Percentiles rank a stretch among this genome's conserved stretches.
Conservation (phyloP, 495 filamentous ascomycete genomes). For the Aspergillus indologenus region DNA sequence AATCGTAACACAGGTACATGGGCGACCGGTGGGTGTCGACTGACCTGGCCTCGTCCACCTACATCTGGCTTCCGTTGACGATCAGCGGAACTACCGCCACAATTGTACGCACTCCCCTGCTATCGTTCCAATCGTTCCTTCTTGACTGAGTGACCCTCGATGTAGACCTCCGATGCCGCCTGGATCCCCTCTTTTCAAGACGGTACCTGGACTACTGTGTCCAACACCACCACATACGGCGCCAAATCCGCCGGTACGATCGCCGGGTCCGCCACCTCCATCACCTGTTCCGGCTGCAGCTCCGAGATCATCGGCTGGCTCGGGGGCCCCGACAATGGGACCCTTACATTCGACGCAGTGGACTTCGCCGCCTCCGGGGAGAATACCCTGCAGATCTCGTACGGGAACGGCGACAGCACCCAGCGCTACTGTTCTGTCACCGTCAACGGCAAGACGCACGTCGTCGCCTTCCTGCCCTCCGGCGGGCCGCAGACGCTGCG, state of each 20-base stretch:
- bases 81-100: slow-evolving; percentile 53
- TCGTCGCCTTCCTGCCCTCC: slow-evolving; percentile 12
- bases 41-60: slow-evolving; percentile 59
- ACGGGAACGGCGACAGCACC: slow-evolving; percentile 12
- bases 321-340: slow-evolving; percentile 14
- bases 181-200: slow-evolving; percentile 5
- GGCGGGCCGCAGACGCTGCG: background rate
- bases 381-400: slow-evolving; percentile 10
- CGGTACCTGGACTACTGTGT: slow-evolving; percentile 3
- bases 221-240: background rate
- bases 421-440: slow-evolving; percentile 13
- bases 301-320: slow-evolving; percentile 12
- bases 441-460: slow-evolving; percentile 13
- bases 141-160: background rate
- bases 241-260: slow-evolving; percentile 6
- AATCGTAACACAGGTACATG: slow-evolving; percentile 50
- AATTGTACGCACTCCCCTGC: background rate
- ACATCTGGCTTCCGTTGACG: slow-evolving; percentile 63
- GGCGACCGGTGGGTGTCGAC: slow-evolving; percentile 61
- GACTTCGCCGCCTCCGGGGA: background rate
- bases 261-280: background rate
- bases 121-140: background rate
- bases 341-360: background rate
- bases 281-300: slow-evolving; percentile 12
- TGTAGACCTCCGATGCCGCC: background rate